phyloP scores from a whole-genome alignment of 2,329 filamentous ascomycete species.

The Elsinoe necatrix region DNA sequence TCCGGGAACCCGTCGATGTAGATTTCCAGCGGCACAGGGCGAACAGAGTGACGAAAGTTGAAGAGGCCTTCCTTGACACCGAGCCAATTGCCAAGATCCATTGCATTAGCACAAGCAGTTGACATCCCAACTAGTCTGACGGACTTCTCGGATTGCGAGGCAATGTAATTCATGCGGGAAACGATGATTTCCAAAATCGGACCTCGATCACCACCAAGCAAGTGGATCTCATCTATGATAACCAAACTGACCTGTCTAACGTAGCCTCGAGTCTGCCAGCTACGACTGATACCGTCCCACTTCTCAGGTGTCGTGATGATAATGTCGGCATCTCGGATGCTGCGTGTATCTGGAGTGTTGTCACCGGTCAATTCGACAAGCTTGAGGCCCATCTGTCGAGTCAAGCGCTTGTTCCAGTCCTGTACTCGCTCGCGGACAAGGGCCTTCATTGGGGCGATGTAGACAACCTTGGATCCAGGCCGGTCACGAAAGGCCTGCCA shows the following conservation, averaged over 20 bases:
- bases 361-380: slow-evolving; percentile 94
- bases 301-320: slow-evolving; percentile 99
- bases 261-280: slow-evolving; percentile 96
- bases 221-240: slow-evolving; percentile 96
- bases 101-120: slow-evolving; percentile 92
- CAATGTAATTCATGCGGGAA: slow-evolving; percentile 94
- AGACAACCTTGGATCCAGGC: slow-evolving; percentile 93
- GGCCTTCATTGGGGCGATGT: slow-evolving; percentile 99
- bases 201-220: slow-evolving; percentile 91
- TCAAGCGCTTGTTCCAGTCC: slow-evolving; percentile 81
- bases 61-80: slow-evolving; percentile 91
- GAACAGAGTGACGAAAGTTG: slow-evolving; percentile 95
- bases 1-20: slow-evolving; percentile 98
- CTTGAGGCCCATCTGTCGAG: slow-evolving; percentile 73
- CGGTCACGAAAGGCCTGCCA: slow-evolving; percentile 98
- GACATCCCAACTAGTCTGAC: slow-evolving; percentile 97
- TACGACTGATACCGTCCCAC: slow-evolving; percentile 98
- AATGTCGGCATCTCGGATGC: slow-evolving; percentile 90
- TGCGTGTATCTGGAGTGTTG: slow-evolving; percentile 93
- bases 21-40: slow-evolving; percentile 88
- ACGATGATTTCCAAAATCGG: slow-evolving; percentile 98
- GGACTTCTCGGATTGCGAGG: slow-evolving; percentile 79
- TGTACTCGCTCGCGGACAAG: slow-evolving; percentile 92
- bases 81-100: slow-evolving; percentile 89
- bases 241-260: slow-evolving; percentile 91